phyloP scores from a whole-genome alignment of 1,284 basidiomycete species.

The Cutaneotrichosporon mucoides region DNA sequence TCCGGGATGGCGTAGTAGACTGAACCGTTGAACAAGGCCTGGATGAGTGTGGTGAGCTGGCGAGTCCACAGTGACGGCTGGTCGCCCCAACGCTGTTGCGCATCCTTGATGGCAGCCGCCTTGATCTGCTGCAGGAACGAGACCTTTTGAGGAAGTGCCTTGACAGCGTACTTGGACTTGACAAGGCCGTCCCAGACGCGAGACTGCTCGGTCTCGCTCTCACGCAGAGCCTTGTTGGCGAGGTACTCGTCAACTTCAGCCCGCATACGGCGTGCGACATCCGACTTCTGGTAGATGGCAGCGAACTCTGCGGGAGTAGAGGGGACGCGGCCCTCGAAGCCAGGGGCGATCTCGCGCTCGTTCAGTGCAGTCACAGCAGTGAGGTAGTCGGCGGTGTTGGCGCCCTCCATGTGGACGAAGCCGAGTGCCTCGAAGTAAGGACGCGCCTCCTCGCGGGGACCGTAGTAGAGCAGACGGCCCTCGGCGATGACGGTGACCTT shows the following conservation, averaged over 20 bases:
- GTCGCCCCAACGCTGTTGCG: conserved; percentile 43
- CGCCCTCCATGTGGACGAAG: conserved; percentile 55
- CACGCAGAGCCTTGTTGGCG: conserved; percentile 16
- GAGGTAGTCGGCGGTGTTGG: conserved; percentile 59
- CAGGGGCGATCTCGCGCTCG: conserved; percentile 57
- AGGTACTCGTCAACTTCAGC: conserved; percentile 36
- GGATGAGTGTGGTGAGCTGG: conserved; percentile 34
- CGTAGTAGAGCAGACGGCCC: conserved; percentile 77
- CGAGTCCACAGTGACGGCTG: conserved; percentile 34
- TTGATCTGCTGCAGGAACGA: conserved; percentile 36
- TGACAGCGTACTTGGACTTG: conserved; percentile 23
- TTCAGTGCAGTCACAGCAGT: conserved; percentile 57
- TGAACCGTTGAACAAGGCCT: conserved; percentile 58
- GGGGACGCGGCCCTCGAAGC: conserved; percentile 54
- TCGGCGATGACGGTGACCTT: conserved; percentile 61
- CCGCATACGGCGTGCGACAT: conserved; percentile 30
- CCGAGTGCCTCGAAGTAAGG: conserved; percentile 74
- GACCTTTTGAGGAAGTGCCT: conserved; percentile 25
- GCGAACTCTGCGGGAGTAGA: conserved; percentile 60
- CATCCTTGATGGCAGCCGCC: conserved; percentile 38
- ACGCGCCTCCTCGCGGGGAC: conserved; percentile 66
- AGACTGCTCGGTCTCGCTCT: conserved; percentile 22
- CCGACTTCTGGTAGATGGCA: conserved; percentile 28
- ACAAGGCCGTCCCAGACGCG: conserved; percentile 22
- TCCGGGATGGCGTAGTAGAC: conserved; percentile 65